Percentiles rank a stretch among this genome's conserved stretches.
phyloP scores from a whole-genome alignment of 257 asterid genomes.

The Lavandula angustifolia region DNA sequence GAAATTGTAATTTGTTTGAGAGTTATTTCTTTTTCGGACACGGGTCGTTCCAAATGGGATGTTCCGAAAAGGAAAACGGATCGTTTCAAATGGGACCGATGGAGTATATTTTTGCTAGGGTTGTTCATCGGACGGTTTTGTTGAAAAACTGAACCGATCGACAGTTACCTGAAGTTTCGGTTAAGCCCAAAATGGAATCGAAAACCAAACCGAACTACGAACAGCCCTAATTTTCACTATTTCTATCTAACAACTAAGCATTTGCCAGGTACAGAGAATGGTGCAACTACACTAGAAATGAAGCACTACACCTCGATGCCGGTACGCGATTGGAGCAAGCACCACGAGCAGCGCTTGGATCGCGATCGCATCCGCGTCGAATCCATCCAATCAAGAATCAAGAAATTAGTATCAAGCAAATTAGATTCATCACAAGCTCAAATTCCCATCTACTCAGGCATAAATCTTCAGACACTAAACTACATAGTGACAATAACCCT shows the following conservation, averaged over 20 bases:
- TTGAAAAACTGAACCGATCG: no score
- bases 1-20: no score
- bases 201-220: no score
- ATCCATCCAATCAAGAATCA: slow-evolving; percentile 62
- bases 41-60: no score
- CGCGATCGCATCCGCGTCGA: slow-evolving; percentile 52
- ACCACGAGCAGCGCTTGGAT: slow-evolving; percentile 37
- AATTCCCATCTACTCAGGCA: slow-evolving; percentile 62
- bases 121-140: no score
- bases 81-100: no score
- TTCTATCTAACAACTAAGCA: background rate
- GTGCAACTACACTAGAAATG: slow-evolving; percentile 74
- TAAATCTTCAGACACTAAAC: slow-evolving; percentile 73
- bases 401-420: slow-evolving; percentile 35
- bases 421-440: slow-evolving; percentile 42
- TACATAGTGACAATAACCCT: slow-evolving; percentile 62
- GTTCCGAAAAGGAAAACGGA: no score
- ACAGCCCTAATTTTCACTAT: no score
- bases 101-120: no score
- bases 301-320: slow-evolving; percentile 53
- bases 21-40: no score
- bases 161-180: no score
- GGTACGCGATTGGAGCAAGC: slow-evolving; percentile 3
- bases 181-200: no score
- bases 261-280: slow-evolving; percentile 55